Evolutionary conservation across 2,329 filamentous ascomycete species (phyloP), one percentile per base, ranked within the genome.

Genomic region (Colletotrichum noveboracense): DNA sequence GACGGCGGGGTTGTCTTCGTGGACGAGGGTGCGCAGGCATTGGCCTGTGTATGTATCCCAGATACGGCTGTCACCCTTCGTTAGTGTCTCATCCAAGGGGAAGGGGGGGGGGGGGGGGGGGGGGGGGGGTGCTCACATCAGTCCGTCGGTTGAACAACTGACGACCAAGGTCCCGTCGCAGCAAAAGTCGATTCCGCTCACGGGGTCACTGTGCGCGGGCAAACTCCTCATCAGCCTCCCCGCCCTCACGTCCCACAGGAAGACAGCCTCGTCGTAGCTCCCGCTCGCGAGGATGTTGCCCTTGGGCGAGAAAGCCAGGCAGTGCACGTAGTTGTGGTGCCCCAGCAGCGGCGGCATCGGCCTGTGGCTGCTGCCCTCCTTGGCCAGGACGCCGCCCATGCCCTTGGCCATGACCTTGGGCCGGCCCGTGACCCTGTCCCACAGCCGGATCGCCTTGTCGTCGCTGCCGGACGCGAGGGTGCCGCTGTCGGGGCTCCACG

Each of bases 41-140:
- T 99, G 97, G 3, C 97, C 97, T 3, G 96, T 98, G 21, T 93
- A 93, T 1, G 96, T 97, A 82, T 99, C 97, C 97, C 97, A 99
- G 77, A 99, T 94, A 72, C 97, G 94, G 78, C 92, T 94, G 75
- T 55, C 1, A 12, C 24, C 60, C 30, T 56, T 21, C 62, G 61
- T 77, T 24, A 24, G 24, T 10, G 9, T 30, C 30, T 30, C 30
- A 30, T 30, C 28, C 28, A 30, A 30, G 8, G 28, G 28, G 28
- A 30, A 30, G 30, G 30, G 30, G 9, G 2, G 30, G 9, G 9
- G 9, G 2, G 30, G 9, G 9, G 8, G 28, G 28, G 28, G 10
- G 10, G 30, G 30, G 30, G 9, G 2, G 30, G 9, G 9, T 79
- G 86, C 91, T 85, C 82, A 93, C 92, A 97, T 97, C 77, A 98